A percentile compares a stretch with the other conserved stretches of the same genome.
phyloP scores from a whole-genome alignment of 768 basidiomycete species.

The Boletus subcaerulescens region DNA sequence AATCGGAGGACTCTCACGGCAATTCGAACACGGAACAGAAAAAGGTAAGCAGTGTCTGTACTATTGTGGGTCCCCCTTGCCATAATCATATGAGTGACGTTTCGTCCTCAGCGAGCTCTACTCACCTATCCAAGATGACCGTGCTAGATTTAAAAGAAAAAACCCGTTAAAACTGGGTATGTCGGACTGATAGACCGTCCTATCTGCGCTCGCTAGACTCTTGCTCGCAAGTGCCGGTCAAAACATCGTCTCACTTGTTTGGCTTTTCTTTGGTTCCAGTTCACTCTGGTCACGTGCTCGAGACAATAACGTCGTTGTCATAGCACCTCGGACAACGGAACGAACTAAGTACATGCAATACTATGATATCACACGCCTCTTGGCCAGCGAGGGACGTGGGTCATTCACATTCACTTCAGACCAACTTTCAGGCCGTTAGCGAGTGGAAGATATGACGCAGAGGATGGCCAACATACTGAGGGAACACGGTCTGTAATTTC shows the following conservation, averaged over 20 bases:
- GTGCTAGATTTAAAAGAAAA: constrained; percentile 10
- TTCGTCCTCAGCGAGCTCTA: neutral
- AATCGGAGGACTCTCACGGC: constrained; percentile 24
- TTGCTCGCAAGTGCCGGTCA: constrained; percentile 6
- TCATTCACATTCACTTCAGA: constrained; percentile 19
- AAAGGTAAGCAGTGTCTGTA: constrained; percentile 41
- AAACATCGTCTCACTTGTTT: constrained; percentile 24
- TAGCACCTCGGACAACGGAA: neutral
- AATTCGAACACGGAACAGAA: constrained; percentile 40
- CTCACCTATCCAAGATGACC: constrained; percentile 14
- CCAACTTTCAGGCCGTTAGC: constrained; percentile 23
- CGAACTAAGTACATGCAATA: neutral
- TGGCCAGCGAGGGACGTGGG: constrained; percentile 20
- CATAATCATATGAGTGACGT: constrained; percentile 29
- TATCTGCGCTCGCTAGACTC: neutral
- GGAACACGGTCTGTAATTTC: constrained; percentile 55
- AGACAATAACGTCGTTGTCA: constrained; percentile 17
- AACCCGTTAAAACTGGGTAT: neutral
- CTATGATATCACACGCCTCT: constrained; percentile 14
- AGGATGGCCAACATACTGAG: constrained; percentile 45
- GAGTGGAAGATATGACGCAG: neutral
- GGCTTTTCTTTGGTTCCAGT: constrained; percentile 50
- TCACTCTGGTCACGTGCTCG: constrained; percentile 42
- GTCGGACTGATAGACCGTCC: constrained; percentile 23
- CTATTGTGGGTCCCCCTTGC: constrained; percentile 53